A percentile compares a stretch with the other conserved stretches of the same genome.
phyloP scores from a whole-genome alignment of 352 stramenopile species.

The Phytophthora vignae region DNA sequence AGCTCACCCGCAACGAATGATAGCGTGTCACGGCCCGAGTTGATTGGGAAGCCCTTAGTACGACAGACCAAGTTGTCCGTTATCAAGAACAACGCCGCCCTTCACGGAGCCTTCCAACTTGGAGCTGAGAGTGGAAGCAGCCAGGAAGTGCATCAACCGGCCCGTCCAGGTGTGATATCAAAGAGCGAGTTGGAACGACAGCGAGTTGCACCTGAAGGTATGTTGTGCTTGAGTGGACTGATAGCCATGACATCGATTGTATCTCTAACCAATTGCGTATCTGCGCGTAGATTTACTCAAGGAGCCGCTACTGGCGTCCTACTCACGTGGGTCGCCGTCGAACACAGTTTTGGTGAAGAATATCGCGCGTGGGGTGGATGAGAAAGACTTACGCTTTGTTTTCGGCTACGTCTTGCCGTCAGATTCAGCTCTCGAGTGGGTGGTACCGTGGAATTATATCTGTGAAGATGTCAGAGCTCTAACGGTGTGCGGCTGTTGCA shows the following conservation, averaged over 20 bases:
- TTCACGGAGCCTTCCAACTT: constrained; percentile 42
- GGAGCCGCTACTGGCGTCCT: constrained; percentile 46
- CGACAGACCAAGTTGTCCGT: constrained; percentile 19
- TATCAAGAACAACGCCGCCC: constrained; percentile 23
- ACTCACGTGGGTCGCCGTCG: constrained; percentile 43
- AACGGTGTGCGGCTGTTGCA: not conserved
- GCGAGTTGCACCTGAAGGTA: constrained; percentile 48
- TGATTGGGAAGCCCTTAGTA: constrained; percentile 35
- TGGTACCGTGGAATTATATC: not conserved
- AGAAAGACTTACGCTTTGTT: constrained; percentile 63
- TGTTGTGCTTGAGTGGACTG: constrained; percentile 1
- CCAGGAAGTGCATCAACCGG: constrained; percentile 3
- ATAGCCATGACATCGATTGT: not conserved
- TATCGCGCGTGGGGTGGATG: constrained; percentile 50
- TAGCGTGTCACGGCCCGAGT: not conserved
- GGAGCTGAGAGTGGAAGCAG: constrained; percentile 1
- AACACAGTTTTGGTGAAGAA: constrained; percentile 50
- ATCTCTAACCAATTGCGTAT: not conserved
- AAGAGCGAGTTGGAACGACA: constrained; percentile 57
- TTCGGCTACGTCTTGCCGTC: constrained; percentile 64
- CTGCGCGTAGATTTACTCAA: constrained; percentile 39
- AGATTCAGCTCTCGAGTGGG: constrained; percentile 47
- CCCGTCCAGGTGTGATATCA: constrained; percentile 65
- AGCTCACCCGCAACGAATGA: not conserved
- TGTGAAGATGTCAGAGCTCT: not conserved